These are phyloP conservation scores for Amphirosellinia nigrospora DNA, from an alignment of 495 filamentous ascomycete genomes.

Conservation along the genomic window DNA sequence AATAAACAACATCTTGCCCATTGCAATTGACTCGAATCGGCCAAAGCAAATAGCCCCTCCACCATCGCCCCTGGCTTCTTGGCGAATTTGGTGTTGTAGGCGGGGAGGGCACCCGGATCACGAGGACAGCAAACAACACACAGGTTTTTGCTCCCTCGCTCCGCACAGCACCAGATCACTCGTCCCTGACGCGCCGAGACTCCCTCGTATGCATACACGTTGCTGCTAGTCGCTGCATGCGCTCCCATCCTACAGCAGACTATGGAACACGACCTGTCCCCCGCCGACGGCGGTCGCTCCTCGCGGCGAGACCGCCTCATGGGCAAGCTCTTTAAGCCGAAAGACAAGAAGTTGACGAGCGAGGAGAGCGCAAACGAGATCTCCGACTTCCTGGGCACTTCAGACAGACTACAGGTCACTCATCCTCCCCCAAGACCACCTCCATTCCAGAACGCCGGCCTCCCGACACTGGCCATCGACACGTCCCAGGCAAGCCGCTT, in stretches of 20 bases:
- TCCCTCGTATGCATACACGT: conserved; percentile 3
- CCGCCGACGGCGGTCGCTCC: conserved; percentile 45
- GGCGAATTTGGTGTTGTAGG: not conserved
- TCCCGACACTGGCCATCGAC: conserved; percentile 53
- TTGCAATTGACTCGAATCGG: not conserved
- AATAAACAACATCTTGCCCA: not conserved
- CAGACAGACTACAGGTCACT: conserved; percentile 48
- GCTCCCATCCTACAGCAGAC: conserved; percentile 15
- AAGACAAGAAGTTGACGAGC: conserved; percentile 48
- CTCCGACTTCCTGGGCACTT: conserved; percentile 52
- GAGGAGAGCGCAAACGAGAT: conserved; percentile 47
- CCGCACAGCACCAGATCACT: not conserved
- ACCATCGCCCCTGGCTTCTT: not conserved
- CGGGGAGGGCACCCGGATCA: conserved; percentile 7
- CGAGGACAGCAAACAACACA: conserved; percentile 16
- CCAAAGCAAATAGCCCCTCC: conserved; percentile 8
- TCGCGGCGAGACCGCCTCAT: conserved; percentile 54
- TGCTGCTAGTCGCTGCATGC: conserved; percentile 14
- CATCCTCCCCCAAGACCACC: conserved; percentile 43
- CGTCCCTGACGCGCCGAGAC: not conserved
- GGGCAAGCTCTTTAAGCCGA: conserved; percentile 56
- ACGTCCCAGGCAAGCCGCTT: conserved; percentile 52
- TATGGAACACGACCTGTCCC: conserved; percentile 53
- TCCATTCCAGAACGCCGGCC: conserved; percentile 30
- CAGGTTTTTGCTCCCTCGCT: conserved; percentile 1